phyloP scores from a whole-genome alignment of 768 basidiomycete species.

The Hygrocybe coccinea region DNA sequence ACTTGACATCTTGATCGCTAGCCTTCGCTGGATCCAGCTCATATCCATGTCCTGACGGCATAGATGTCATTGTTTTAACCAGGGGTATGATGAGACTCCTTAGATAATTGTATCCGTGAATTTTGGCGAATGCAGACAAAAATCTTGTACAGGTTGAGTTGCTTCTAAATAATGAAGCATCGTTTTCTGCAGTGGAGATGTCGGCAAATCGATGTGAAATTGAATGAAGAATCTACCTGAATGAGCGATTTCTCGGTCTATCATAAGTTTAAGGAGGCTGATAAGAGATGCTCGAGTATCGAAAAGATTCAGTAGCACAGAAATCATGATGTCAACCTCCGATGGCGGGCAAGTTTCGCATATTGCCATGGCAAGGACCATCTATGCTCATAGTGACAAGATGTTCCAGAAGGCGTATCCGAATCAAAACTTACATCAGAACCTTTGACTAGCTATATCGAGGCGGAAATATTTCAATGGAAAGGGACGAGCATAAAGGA shows the following conservation, averaged over 20 bases:
- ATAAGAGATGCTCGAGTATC: constrained; percentile 71
- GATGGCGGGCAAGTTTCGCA: constrained; percentile 77
- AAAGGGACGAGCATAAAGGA: not conserved
- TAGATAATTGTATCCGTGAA: constrained; percentile 92
- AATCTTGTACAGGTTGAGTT: constrained; percentile 88
- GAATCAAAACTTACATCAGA: constrained; percentile 51
- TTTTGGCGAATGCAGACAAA: constrained; percentile 77
- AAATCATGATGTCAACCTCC: constrained; percentile 81
- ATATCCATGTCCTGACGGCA: constrained; percentile 71
- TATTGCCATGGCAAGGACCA: constrained; percentile 77
- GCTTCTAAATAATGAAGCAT: constrained; percentile 77
- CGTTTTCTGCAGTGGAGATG: constrained; percentile 51
- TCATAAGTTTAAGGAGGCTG: constrained; percentile 72
- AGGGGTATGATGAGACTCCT: constrained; percentile 73
- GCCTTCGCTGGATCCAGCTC: constrained; percentile 70
- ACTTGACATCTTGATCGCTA: constrained; percentile 52
- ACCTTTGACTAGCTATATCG: constrained; percentile 60
- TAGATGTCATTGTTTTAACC: constrained; percentile 64
- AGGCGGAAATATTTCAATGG: not conserved
- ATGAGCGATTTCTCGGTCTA: constrained; percentile 76
- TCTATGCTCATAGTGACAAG: constrained; percentile 33
- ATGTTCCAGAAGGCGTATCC: not conserved
- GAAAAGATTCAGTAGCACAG: constrained; percentile 81
- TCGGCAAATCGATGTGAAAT: not conserved
- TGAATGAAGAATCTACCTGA: constrained; percentile 47